Base-by-base conservation (phyloP, 352 stramenopile species). In the Pythium insidiosum region DNA sequence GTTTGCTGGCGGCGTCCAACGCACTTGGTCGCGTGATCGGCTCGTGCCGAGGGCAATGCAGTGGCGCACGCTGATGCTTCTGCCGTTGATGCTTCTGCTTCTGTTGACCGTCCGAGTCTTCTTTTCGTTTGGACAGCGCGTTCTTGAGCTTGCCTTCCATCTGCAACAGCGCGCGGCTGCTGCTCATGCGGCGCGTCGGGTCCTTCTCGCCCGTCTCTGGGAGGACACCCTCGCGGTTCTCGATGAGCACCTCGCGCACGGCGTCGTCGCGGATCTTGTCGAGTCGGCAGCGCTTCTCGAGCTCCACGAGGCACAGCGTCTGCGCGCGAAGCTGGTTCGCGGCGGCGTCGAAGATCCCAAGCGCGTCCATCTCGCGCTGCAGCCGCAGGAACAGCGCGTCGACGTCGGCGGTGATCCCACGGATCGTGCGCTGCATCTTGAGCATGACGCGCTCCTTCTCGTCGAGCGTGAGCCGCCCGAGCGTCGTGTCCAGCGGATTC, bases 401-500 rank as follows among this genome's bases (percentile, higher is more conserved):
- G 19, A 86, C 66, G 15, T 81, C 54, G 3, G 47, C 53, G 9
- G 71, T 73, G 44, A 88, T 77, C 25, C 56, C 51, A 21, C 71
- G 68, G 44, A 90, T 85, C 39, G 84, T 85, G 28, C 51, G 53
- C 38, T 90, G 77, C 61, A 90, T 84, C 4, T 39, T 57, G 24
- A 68, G 45, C 73, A 86, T 86, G n/a, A 89, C 73, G 23, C 58
- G 60, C 33, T 89, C 77, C 6, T 79, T 79, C 31, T 89, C 73
- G 43, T 87, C 73, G 16, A 89, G 53, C 22, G 55, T 75, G 19
- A 89, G 53, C 3, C 59, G 60, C 10, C 72, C 62, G 28, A 89
- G 54, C 41, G 57, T 66, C 4, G 58, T 67, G 33, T 84, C 72
- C 7, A 78, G 48, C 36, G 74, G 73, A 26, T 85, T 73, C n/a